phyloP scores from a whole-genome alignment of 768 basidiomycete genomes.

The Podaxis pistillaris region DNA sequence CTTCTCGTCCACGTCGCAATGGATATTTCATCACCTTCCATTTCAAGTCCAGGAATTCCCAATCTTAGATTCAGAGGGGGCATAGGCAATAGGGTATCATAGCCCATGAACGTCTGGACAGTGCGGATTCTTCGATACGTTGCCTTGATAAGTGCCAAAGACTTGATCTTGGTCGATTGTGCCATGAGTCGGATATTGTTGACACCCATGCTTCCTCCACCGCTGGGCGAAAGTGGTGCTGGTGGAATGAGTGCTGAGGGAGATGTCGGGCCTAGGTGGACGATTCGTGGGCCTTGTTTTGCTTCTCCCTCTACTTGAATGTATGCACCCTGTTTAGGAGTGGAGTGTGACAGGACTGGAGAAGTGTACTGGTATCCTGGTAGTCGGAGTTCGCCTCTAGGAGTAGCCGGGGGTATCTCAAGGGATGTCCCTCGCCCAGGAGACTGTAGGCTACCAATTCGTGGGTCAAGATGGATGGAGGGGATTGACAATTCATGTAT shows the following conservation, averaged over 20 bases:
- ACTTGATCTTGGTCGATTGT: constrained; percentile 46
- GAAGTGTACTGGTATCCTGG: constrained; percentile 33
- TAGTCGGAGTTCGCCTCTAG: constrained; percentile 12
- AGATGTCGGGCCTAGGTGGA: constrained; percentile 59
- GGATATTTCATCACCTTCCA: constrained; percentile 34
- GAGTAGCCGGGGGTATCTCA: constrained; percentile 5
- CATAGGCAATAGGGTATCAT: constrained; percentile 52
- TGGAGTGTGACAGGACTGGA: constrained; percentile 22
- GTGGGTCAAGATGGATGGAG: constrained; percentile 31
- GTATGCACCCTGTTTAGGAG: constrained; percentile 21
- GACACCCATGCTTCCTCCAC: constrained; percentile 16
- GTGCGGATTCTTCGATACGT: constrained; percentile 62
- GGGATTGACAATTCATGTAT: constrained; percentile 21
- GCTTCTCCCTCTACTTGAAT: constrained; percentile 3
- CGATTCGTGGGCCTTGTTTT: constrained; percentile 38
- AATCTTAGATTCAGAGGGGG: constrained; percentile 22
- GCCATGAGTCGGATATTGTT: constrained; percentile 20
- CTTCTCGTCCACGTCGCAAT: constrained; percentile 51
- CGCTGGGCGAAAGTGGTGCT: constrained; percentile 26
- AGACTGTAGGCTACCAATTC: constrained; percentile 17
- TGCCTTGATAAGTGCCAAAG: constrained; percentile 46
- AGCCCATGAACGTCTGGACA: constrained; percentile 66
- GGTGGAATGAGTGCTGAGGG: constrained; percentile 33
- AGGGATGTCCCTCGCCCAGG: constrained; percentile 2
- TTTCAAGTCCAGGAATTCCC: constrained; percentile 23